Evolutionary conservation across 257 asterid genomes (phyloP).

Genomic region (Gentiana dahurica): DNA sequence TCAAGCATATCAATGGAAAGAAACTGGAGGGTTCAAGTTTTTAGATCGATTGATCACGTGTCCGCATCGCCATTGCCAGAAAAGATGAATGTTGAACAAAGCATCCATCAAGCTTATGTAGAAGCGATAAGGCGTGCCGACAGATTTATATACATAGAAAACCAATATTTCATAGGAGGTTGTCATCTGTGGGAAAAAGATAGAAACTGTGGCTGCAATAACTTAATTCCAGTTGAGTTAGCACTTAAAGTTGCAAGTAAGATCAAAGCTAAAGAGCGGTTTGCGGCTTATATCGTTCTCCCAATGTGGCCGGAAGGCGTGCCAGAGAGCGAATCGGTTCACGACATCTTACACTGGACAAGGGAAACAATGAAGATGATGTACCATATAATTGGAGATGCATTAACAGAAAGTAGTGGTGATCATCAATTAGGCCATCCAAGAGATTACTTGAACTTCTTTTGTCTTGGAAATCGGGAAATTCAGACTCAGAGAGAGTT

Average conservation of each 20-base stretch:
- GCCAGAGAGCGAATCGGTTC: slow-evolving; percentile 73
- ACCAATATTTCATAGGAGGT: slow-evolving; percentile 87
- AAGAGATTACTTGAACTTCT: slow-evolving; percentile 72
- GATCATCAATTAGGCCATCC: slow-evolving; percentile 34
- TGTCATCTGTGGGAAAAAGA: slow-evolving; percentile 81
- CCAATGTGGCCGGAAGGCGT: slow-evolving; percentile 98
- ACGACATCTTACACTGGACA: slow-evolving; percentile 69
- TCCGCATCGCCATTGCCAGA: slow-evolving; percentile 50
- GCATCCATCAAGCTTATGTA: slow-evolving; percentile 75
- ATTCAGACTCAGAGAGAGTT: slow-evolving; percentile 62
- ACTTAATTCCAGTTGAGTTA: slow-evolving; percentile 78
- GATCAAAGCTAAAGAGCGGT: slow-evolving; percentile 52
- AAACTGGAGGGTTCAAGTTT: slow-evolving; percentile 78
- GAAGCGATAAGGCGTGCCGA: slow-evolving; percentile 83
- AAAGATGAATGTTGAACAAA: slow-evolving; percentile 38
- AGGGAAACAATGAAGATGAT: slow-evolving; percentile 86
- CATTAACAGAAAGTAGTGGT: slow-evolving; percentile 41
- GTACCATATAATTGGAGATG: slow-evolving; percentile 56
- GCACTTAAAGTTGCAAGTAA: slow-evolving; percentile 57
- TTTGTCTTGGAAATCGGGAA: slow-evolving; percentile 84
- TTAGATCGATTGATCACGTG: slow-evolving; percentile 66
- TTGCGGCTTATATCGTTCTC: slow-evolving; percentile 51
- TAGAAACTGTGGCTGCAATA: slow-evolving; percentile 64
- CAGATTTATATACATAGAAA: slow-evolving; percentile 65
- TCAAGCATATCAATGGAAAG: slow-evolving; percentile 13